phyloP scores from a whole-genome alignment of 331 rosid species.

The Malus hybrid region DNA sequence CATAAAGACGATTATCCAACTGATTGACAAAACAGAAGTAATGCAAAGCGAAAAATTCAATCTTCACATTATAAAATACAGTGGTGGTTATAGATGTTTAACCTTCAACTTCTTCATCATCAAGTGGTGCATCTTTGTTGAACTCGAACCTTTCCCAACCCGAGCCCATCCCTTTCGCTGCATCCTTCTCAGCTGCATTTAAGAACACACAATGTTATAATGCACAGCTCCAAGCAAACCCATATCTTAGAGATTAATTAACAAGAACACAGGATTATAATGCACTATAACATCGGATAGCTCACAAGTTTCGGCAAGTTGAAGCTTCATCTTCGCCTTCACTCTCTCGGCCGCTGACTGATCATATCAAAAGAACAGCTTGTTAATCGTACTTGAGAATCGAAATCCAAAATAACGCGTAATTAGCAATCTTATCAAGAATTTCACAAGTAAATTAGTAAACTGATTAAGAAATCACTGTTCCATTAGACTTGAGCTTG shows the following conservation, averaged over 20 bases:
- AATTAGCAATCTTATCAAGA: not conserved
- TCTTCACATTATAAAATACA: not conserved
- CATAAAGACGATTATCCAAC: not conserved
- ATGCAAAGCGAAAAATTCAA: not conserved
- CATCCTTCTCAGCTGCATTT: slow-evolving; percentile 59
- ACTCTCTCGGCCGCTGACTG: slow-evolving; percentile 86
- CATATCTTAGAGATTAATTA: not conserved
- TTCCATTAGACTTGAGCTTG: not conserved
- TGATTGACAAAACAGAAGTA: not conserved
- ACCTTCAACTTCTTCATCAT: slow-evolving; percentile 86
- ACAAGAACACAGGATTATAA: not conserved
- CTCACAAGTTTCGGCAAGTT: slow-evolving; percentile 82
- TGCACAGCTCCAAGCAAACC: not conserved
- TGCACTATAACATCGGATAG: not conserved
- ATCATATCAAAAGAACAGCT: slow-evolving; percentile 17
- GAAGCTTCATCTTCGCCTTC: slow-evolving; percentile 89
- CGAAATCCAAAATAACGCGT: not conserved
- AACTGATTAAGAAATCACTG: not conserved
- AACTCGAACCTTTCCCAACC: slow-evolving; percentile 96
- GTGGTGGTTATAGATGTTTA: not conserved
- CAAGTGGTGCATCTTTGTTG: slow-evolving; percentile 88
- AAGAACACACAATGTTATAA: not conserved
- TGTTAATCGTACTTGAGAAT: not conserved
- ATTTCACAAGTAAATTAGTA: too few relatives aligned
- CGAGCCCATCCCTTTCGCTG: slow-evolving; percentile 52